Conservation (phyloP, 2,329 filamentous ascomycete species). For the Madurella mycetomatis region DNA sequence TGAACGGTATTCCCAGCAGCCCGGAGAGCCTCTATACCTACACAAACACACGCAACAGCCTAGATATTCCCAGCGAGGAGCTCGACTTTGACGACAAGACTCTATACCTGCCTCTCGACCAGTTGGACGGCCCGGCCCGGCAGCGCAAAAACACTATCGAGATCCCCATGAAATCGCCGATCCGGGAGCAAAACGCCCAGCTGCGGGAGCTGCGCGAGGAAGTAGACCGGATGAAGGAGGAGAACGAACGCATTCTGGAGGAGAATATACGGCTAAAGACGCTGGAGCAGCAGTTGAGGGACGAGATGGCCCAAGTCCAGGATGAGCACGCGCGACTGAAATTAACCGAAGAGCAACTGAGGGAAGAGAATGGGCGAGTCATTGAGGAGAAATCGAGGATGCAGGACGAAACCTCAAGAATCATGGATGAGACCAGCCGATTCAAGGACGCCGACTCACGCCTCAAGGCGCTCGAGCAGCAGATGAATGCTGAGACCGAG, state of each 20-base stretch:
- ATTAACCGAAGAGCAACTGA: constrained; percentile 8
- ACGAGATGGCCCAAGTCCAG: constrained; percentile 8
- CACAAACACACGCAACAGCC: constrained; percentile 55
- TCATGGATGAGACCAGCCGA: constrained; percentile 6
- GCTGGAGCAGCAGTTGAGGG: constrained; percentile 31
- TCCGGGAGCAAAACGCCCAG: constrained; percentile 47
- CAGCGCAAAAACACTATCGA: constrained; percentile 45
- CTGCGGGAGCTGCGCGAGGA: constrained; percentile 28
- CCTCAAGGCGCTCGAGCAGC: constrained; percentile 32
- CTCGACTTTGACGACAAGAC: constrained; percentile 73
- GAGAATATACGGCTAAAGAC: constrained; percentile 31
- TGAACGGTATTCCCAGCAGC: constrained; percentile 64
- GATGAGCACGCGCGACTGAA: constrained; percentile 7
- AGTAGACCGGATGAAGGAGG: constrained; percentile 27
- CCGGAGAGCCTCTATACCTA: constrained; percentile 73
- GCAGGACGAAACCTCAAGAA: constrained; percentile 7
- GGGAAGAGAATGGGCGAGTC: constrained; percentile 7
- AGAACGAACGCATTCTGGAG: constrained; percentile 28
- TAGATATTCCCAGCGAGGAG: constrained; percentile 51
- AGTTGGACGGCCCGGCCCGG: constrained; percentile 46
- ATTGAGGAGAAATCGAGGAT: constrained; percentile 10
- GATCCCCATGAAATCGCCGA: constrained; percentile 55
- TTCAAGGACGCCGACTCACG: constrained; percentile 17
- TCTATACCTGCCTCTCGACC: constrained; percentile 66
- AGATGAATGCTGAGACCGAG: constrained; percentile 34